phyloP scores from a whole-genome alignment of 371 early-diverging fungal species.

The Mucor saturninus region DNA sequence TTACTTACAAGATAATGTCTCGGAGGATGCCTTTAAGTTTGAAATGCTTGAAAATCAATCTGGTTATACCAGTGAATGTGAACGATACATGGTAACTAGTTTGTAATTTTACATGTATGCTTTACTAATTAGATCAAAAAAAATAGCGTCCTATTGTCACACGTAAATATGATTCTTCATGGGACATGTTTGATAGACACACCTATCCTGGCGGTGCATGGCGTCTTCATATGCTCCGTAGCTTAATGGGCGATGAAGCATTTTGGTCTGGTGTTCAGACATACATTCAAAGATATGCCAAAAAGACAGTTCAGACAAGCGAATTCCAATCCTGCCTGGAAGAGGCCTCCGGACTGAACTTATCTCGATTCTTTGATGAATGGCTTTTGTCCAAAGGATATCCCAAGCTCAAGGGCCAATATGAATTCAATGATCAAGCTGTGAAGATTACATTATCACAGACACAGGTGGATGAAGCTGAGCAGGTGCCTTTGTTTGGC shows the following conservation, averaged over 20 bases:
- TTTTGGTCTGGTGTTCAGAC: slow-evolving; percentile 58
- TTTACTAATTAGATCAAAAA: no score
- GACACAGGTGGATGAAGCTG: slow-evolving; percentile 47
- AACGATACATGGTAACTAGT: slow-evolving; percentile 36
- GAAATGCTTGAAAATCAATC: slow-evolving; percentile 40
- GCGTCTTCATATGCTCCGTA: slow-evolving; percentile 62
- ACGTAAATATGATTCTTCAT: slow-evolving; percentile 54
- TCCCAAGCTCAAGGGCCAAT: slow-evolving; percentile 54
- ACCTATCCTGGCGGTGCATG: slow-evolving; percentile 62
- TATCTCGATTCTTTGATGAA: slow-evolving; percentile 68
- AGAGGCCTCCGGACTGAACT: slow-evolving; percentile 53
- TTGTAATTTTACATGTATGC: no score
- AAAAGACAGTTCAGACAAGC: slow-evolving; percentile 55
- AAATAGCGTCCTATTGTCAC: slow-evolving; percentile 54
- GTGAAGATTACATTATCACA: slow-evolving; percentile 50
- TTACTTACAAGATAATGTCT: slow-evolving; percentile 56
- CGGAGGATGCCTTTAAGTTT: slow-evolving; percentile 46
- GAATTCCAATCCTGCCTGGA: slow-evolving; percentile 61
- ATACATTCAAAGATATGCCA: slow-evolving; percentile 45
- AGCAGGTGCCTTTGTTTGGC: slow-evolving; percentile 56
- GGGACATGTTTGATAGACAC: slow-evolving; percentile 62
- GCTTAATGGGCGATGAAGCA: slow-evolving; percentile 52
- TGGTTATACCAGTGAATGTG: slow-evolving; percentile 45
- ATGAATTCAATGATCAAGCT: slow-evolving; percentile 34
- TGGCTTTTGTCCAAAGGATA: slow-evolving; percentile 64